Conservation (phyloP, 2,329 filamentous ascomycete species). For the Orbilia brochopaga region DNA sequence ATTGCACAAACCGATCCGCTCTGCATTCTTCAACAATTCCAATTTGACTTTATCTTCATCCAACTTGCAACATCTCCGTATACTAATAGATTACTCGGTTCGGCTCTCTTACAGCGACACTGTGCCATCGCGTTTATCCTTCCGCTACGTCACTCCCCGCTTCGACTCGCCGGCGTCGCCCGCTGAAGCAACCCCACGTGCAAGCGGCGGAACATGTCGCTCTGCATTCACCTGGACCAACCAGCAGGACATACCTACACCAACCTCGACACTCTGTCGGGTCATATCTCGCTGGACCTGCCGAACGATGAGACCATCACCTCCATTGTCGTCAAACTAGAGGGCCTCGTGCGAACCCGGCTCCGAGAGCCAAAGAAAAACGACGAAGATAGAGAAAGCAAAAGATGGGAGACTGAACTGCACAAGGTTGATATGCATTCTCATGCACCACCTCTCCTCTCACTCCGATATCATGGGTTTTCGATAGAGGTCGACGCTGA, state of each 20-base stretch:
- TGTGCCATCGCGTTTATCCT: neutral
- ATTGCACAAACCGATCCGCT: neutral
- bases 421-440: conserved; percentile 59
- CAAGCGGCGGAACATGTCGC: conserved; percentile 46
- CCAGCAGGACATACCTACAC: conserved; percentile 49
- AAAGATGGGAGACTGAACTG: conserved; percentile 60
- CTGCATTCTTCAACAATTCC: neutral
- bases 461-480: too few relatives aligned
- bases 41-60: neutral
- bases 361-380: conserved; percentile 58
- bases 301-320: conserved; percentile 61
- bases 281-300: conserved; percentile 60
- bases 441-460: conserved; percentile 45
- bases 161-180: neutral
- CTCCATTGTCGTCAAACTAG: conserved; percentile 77
- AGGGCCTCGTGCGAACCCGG: conserved; percentile 76
- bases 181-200: neutral
- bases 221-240: conserved; percentile 49
- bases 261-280: conserved; percentile 45
- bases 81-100: neutral
- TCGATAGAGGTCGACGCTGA: neutral
- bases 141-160: neutral
- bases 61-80: neutral
- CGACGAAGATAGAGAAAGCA: conserved; percentile 57
- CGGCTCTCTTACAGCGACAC: neutral